Percentiles rank a stretch among this genome's conserved stretches.
Conservation (phyloP, 768 basidiomycete species). For the Amanita molliuscula region DNA sequence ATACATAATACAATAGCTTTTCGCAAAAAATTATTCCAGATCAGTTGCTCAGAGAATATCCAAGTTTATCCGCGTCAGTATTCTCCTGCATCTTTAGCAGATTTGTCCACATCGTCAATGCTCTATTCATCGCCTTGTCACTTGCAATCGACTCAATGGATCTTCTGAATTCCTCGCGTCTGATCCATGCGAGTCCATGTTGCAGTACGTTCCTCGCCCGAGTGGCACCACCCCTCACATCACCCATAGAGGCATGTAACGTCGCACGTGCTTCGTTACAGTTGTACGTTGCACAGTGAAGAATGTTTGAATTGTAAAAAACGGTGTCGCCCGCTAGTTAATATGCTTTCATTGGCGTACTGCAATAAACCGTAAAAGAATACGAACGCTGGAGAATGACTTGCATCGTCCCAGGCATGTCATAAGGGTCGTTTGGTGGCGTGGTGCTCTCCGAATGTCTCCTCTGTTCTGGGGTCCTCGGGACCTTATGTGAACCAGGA, state of each 20-base stretch:
- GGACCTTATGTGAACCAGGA: constrained; percentile 51
- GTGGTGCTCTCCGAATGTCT: constrained; percentile 37
- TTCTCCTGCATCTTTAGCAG: constrained; percentile 42
- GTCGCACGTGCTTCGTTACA: constrained; percentile 43
- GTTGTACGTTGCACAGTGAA: constrained; percentile 64
- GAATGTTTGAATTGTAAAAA: constrained; percentile 73
- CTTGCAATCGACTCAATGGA: constrained; percentile 23
- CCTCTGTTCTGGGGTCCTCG: constrained; percentile 51
- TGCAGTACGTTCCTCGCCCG: constrained; percentile 69
- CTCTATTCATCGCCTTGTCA: constrained; percentile 14
- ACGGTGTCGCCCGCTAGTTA: constrained; percentile 58
- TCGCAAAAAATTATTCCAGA: background rate
- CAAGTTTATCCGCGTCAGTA: constrained; percentile 28
- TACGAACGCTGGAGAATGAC: constrained; percentile 44
- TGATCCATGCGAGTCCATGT: constrained; percentile 68
- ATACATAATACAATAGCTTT: background rate
- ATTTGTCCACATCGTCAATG: constrained; percentile 48
- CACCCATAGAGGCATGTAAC: constrained; percentile 61
- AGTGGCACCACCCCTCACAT: constrained; percentile 45
- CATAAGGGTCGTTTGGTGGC: constrained; percentile 45
- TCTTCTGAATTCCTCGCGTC: constrained; percentile 33
- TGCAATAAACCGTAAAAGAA: background rate
- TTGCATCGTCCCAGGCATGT: constrained; percentile 60
- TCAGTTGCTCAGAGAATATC: constrained; percentile 38
- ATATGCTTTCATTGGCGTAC: background rate